Conservation (phyloP, 768 basidiomycete species). For the Lentinula lateritia region DNA sequence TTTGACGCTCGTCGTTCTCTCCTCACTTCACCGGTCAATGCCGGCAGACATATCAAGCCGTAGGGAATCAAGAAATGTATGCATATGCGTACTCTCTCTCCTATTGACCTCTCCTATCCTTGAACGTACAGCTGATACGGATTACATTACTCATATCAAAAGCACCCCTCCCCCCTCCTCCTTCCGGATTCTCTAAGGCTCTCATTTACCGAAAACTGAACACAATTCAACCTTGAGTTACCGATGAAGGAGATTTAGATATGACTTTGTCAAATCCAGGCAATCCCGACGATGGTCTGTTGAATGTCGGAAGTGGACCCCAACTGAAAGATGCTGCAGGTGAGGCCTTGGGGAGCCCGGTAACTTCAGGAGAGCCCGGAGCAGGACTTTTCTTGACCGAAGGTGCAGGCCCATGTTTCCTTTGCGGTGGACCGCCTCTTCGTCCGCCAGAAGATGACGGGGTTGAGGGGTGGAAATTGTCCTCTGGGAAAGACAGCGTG, state of each 20-base stretch:
- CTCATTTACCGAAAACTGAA: not conserved
- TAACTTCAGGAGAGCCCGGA: slow-evolving; percentile 10
- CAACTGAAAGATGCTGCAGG: slow-evolving; percentile 41
- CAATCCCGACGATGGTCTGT: slow-evolving; percentile 13
- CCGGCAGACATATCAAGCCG: no score
- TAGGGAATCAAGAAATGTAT: no score
- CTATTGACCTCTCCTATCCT: no score
- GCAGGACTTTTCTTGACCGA: slow-evolving; percentile 29
- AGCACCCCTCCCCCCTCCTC: no score
- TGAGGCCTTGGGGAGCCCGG: slow-evolving; percentile 20
- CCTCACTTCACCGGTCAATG: no score
- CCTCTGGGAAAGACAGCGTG: slow-evolving; percentile 31
- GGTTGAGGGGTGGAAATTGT: slow-evolving; percentile 34
- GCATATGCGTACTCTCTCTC: no score
- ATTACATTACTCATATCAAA: no score
- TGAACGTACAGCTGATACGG: no score
- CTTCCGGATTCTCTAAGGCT: not conserved
- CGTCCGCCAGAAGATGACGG: slow-evolving; percentile 23
- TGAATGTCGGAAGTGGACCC: slow-evolving; percentile 54
- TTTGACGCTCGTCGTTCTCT: no score
- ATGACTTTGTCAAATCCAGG: slow-evolving; percentile 3
- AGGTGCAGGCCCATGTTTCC: not conserved
- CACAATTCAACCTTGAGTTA: not conserved
- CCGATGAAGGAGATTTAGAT: not conserved
- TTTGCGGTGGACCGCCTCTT: slow-evolving; percentile 14